Base-by-base conservation (phyloP, 208 protist genomes). In the Wallacemonas sp. region DNA sequence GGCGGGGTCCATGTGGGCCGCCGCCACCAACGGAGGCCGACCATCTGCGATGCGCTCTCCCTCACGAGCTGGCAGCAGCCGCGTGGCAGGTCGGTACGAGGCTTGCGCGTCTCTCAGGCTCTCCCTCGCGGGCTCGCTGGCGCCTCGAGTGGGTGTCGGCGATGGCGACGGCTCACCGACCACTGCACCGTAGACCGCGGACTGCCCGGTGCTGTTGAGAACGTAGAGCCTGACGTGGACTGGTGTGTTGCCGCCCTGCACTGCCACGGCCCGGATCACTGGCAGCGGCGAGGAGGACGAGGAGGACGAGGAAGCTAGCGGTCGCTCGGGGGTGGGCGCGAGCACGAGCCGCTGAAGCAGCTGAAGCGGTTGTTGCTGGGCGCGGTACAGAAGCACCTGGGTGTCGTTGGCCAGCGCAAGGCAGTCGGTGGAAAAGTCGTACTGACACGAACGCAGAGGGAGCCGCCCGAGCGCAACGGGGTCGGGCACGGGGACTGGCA, bases 361-460 rank as follows among this genome's bases (percentile, higher is more conserved):
- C 52, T 9, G 14, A 6, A 8, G 23, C 16, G 14, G 4, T 27
- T 34, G 52, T 8, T 9, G 17, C 30, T 23, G 30, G 2, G 26
- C 17, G n/a, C 52, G 52, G 52, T 58, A 58, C 29, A 58, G 52
- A 16, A 58, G 52, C 14, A 58, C 52, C 52, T 58, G 52, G 2
- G 52, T 29, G 19, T 58, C 52, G 32, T 58, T 58, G 26, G 30
- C 52, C 16, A 58, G 52, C 8, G 52, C 52, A 3, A 58, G 30
- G 23, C 52, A 58, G 30, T 33, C 52, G 6, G 30, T 58, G 29
- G 30, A 21, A 24, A 21, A 30, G 14, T 58, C 52, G 19, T 34
- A 58, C 14, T 24, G 8, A 21, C 52, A 58, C 17, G 8, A n/a
- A 3, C 52, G 52, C 6, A 58, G 52, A 4, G 52, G 52, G 9